Base-by-base conservation (phyloP, 257 asterid genomes). In the Gynochthodes officinalis region DNA sequence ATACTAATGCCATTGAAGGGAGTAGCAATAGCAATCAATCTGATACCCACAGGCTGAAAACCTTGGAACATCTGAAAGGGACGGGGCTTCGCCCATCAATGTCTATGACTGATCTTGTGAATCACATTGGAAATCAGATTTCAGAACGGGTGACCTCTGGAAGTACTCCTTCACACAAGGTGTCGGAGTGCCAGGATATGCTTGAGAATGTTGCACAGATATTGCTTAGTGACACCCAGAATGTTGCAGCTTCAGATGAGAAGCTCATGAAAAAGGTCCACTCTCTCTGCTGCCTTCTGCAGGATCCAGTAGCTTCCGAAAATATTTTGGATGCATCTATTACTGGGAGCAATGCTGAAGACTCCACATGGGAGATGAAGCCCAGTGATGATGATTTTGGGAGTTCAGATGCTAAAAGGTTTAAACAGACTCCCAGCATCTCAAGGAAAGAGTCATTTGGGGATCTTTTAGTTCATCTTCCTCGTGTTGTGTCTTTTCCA, bases 231-330 rank as follows among this genome's bases (percentile, higher is more conserved):
- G 96, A 92, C 79, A 78, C 83, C 23, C 88, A 84, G 57, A 67
- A 54, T 39, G 61, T 85, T n/a, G 54, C 84, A 4, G 85, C 84
- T 35, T 82, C 92, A 71, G 98, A 90, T 64, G 98, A 93, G 76
- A 86, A 74, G 58, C 86, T 93, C 27, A 85, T 93, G 97, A 93
- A 85, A 76, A 86, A 82, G 80, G 97, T 93, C 60, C 79, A 91
- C 50, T 93, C 97, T 30, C 96, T 93, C 33, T 83, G 84, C 79
- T 82, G 83, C 80, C 83, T 93, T 69, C 73, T 91, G 67, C 94
- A 86, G 75, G 92, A 88, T 53, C 84, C 92, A 37, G 46, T 44
- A 37, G 53, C 83, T 69, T 71, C 89, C 66, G 88, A 79, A 40
- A 77, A 72, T 76, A 66, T 4, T 65, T 33, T 39, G 46, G 84